A percentile compares a stretch with the other conserved stretches of the same genome.
Conservation (phyloP, 257 asterid genomes). For the Solanum tacnaense region DNA sequence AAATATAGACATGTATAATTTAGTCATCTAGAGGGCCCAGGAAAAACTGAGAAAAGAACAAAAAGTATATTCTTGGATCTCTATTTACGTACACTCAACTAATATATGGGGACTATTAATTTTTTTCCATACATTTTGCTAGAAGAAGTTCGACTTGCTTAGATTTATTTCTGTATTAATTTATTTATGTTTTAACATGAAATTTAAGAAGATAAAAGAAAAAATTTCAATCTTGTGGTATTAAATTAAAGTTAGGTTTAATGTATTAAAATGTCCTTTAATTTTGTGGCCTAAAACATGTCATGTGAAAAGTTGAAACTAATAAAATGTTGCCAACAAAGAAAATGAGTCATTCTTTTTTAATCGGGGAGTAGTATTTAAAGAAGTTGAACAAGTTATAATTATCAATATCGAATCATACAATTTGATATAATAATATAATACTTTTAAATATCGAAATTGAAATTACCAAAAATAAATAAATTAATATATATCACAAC, state of each 20-base stretch:
- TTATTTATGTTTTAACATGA: too few relatives aligned
- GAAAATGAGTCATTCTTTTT: too few relatives aligned
- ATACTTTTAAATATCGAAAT: not conserved
- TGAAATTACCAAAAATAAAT: not conserved
- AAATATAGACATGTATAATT: not conserved
- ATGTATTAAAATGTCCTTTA: too few relatives aligned
- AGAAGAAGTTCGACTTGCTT: too few relatives aligned
- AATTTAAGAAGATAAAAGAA: too few relatives aligned
- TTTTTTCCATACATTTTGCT: too few relatives aligned
- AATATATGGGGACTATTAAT: not conserved
- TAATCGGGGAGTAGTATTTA: rapidly evolving
- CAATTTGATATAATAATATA: not conserved
- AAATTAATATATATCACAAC: not conserved
- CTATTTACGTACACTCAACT: not conserved
- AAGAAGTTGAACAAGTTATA: not conserved
- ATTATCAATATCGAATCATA: too few relatives aligned
- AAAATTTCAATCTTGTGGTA: rapidly evolving
- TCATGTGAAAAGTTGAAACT: too few relatives aligned
- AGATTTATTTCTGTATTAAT: too few relatives aligned
- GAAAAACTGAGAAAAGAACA: not conserved
- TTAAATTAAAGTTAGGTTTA: too few relatives aligned
- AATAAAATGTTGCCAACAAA: too few relatives aligned
- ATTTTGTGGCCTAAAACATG: too few relatives aligned
- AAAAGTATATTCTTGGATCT: not conserved
- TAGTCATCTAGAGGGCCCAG: not conserved